Evolutionary conservation across 495 filamentous ascomycete species (phyloP).

Genomic region (Penicillium angulare): DNA sequence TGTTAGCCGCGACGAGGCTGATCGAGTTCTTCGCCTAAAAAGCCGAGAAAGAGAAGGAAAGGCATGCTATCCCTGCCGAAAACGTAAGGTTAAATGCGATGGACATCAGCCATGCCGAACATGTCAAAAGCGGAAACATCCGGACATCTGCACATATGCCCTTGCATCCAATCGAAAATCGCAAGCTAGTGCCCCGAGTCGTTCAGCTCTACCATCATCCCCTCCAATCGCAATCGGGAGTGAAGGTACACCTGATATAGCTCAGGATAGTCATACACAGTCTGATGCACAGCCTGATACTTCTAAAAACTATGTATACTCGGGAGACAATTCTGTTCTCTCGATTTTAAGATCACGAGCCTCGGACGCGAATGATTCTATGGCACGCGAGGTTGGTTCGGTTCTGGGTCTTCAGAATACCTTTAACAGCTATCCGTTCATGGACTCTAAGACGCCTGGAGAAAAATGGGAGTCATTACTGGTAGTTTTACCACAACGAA

Average conservation of each 20-base stretch:
- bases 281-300: constrained; percentile 12
- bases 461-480: constrained; percentile 32
- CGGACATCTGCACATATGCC: constrained; percentile 38
- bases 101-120: constrained; percentile 31
- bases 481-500: constrained; percentile 26
- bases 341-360: constrained; percentile 36
- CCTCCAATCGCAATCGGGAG: neutral
- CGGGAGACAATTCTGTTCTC: constrained; percentile 37
- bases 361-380: constrained; percentile 55
- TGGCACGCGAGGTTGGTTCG: constrained; percentile 32
- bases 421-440: constrained; percentile 66
- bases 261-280: neutral
- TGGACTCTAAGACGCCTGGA: constrained; percentile 26
- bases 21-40: constrained; percentile 31
- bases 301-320: constrained; percentile 41
- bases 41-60: constrained; percentile 32
- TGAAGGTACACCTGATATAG: neutral
- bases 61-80: constrained; percentile 41
- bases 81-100: constrained; percentile 45
- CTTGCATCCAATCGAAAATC: neutral
- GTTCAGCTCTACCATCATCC: neutral
- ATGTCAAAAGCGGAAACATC: constrained; percentile 30
- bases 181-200: neutral
- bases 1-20: constrained; percentile 21
- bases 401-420: constrained; percentile 75